phyloP scores from a whole-genome alignment of 2,329 filamentous ascomycete species.

The Bretziella fagacearum region DNA sequence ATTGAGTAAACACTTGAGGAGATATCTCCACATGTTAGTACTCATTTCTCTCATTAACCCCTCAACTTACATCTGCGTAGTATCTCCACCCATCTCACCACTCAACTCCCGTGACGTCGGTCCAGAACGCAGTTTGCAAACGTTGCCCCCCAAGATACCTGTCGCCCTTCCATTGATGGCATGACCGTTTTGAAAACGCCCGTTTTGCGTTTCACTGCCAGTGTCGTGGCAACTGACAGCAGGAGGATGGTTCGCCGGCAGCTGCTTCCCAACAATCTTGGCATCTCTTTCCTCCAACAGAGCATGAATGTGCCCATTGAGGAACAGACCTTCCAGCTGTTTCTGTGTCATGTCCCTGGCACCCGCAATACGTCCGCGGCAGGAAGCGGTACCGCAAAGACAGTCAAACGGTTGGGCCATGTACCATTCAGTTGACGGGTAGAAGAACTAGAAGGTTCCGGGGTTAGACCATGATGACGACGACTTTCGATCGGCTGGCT shows the following conservation, averaged over 20 bases:
- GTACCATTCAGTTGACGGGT: slow-evolving; percentile 56
- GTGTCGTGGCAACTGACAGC: slow-evolving; percentile 10
- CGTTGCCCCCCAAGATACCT: not conserved
- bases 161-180: not conserved
- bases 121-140: slow-evolving; percentile 23
- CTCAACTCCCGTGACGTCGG: slow-evolving; percentile 37
- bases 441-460: slow-evolving; percentile 40
- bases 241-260: slow-evolving; percentile 24
- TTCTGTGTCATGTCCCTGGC: slow-evolving; percentile 40
- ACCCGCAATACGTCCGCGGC: slow-evolving; percentile 45
- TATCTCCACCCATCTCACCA: slow-evolving; percentile 48
- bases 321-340: slow-evolving; percentile 41
- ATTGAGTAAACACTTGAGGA: too few relatives aligned
- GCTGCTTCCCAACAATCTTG: slow-evolving; percentile 2
- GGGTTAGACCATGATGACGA: not conserved
- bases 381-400: slow-evolving; percentile 38
- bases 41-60: too few relatives aligned
- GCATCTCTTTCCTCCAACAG: slow-evolving; percentile 29
- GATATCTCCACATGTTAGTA: too few relatives aligned
- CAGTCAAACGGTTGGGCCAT: slow-evolving; percentile 59
- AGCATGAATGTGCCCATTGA: slow-evolving; percentile 43
- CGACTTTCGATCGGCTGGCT: not conserved
- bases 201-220: not conserved
- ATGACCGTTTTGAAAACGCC: not conserved
- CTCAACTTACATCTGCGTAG: slow-evolving; percentile 18